Conservation (phyloP, 495 filamentous ascomycete species). For the Lasiosphaeria miniovina region DNA sequence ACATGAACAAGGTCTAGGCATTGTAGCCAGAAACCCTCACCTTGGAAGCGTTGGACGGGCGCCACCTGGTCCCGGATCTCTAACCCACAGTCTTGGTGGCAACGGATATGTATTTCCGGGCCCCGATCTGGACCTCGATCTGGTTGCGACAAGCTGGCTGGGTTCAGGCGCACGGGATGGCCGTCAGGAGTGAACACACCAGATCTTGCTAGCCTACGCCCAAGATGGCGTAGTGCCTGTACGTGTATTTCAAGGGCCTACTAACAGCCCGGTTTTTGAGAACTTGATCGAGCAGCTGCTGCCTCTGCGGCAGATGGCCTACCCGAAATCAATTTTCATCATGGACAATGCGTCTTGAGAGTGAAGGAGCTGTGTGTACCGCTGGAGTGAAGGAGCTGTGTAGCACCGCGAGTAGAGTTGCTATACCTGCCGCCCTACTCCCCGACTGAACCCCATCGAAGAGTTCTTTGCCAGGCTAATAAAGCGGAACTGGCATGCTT, state of each 20-base stretch:
- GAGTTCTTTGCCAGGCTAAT: constrained; percentile 11
- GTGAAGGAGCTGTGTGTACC: no score
- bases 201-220: constrained; percentile 6
- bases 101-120: constrained; percentile 69
- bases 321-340: constrained; percentile 7
- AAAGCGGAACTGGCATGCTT: constrained; percentile 1
- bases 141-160: constrained; percentile 3
- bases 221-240: constrained; percentile 5
- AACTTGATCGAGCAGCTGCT: constrained; percentile 7
- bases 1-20: constrained; percentile 63
- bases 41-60: constrained; percentile 69
- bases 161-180: constrained; percentile 5
- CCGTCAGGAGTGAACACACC: constrained; percentile 1
- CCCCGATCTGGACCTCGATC: no score
- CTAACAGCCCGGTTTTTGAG: not conserved
- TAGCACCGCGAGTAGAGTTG: not conserved
- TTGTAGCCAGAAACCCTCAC: constrained; percentile 68
- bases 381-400: constrained; percentile 7
- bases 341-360: constrained; percentile 12
- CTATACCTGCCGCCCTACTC: constrained; percentile 10
- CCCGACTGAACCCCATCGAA: constrained; percentile 11
- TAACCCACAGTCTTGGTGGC: constrained; percentile 54
- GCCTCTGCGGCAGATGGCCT: constrained; percentile 6
- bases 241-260: not conserved
- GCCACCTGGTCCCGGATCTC: constrained; percentile 66